A percentile compares a stretch with the other conserved stretches of the same genome.
Conservation (phyloP, 768 basidiomycete genomes). For the Boletus huronensis region DNA sequence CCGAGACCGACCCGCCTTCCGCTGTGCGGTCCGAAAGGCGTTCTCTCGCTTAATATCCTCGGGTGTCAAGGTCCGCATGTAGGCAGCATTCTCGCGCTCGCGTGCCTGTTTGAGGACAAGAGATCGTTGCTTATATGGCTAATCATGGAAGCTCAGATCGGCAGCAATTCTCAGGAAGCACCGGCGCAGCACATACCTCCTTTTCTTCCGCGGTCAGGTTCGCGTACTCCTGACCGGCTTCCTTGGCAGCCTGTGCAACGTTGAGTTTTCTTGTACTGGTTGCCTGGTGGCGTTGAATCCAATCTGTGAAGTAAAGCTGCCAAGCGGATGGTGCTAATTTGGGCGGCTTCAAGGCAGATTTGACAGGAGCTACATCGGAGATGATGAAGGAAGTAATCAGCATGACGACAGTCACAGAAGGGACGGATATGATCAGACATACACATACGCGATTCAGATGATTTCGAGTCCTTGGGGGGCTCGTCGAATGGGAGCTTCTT, state of each 20-base stretch:
- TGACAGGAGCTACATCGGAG: slow-evolving; percentile 53
- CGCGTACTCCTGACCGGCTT: slow-evolving; percentile 89
- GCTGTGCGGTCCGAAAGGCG: slow-evolving; percentile 83
- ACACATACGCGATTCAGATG: slow-evolving; percentile 47
- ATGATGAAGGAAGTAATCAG: slow-evolving; percentile 25
- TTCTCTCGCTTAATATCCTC: slow-evolving; percentile 96
- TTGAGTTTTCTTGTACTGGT: slow-evolving; percentile 82
- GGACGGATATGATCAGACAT: slow-evolving; percentile 29
- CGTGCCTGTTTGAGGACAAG: slow-evolving; percentile 81
- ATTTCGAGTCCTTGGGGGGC: slow-evolving; percentile 37
- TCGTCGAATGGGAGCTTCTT: slow-evolving; percentile 39
- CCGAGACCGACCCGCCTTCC: slow-evolving; percentile 88
- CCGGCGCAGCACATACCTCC: slow-evolving; percentile 52
- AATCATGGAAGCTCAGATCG: slow-evolving; percentile 23
- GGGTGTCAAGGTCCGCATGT: slow-evolving; percentile 86
- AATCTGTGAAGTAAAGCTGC: slow-evolving; percentile 96
- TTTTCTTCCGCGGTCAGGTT: slow-evolving; percentile 75
- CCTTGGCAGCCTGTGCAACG: slow-evolving; percentile 93
- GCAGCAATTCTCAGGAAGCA: slow-evolving; percentile 23
- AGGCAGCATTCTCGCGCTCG: slow-evolving; percentile 76
- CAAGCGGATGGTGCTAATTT: slow-evolving; percentile 92
- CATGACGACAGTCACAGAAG: slow-evolving; percentile 28
- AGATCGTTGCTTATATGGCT: slow-evolving; percentile 86
- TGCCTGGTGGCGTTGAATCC: slow-evolving; percentile 84
- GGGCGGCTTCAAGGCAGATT: slow-evolving; percentile 80